These are phyloP conservation scores for Ehretia macrophylla DNA, from an alignment of 257 asterid genomes.

Conservation along the genomic window DNA sequence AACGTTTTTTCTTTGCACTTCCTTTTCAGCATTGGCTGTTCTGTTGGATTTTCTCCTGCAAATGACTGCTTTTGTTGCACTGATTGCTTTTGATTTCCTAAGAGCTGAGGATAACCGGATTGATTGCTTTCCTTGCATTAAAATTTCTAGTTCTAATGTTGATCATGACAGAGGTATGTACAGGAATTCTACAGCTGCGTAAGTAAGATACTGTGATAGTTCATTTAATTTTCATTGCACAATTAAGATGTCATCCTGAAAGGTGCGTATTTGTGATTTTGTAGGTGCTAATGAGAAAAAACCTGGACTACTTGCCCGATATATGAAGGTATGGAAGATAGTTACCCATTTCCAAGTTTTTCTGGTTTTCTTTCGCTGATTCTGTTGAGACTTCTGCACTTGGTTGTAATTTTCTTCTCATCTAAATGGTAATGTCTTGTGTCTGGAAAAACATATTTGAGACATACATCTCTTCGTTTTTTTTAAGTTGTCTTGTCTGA, in stretches of 20 bases:
- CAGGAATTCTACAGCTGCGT: not conserved
- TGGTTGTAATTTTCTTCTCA: not conserved
- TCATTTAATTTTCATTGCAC: slow-evolving; percentile 11
- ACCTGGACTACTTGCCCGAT: slow-evolving; percentile 79
- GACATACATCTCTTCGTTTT: no score
- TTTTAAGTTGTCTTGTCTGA: no score
- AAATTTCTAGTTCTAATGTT: slow-evolving; percentile 47
- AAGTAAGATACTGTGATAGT: slow-evolving; percentile 8
- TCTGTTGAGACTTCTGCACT: slow-evolving; percentile 1
- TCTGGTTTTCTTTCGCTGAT: slow-evolving; percentile 7
- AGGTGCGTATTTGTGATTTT: slow-evolving; percentile 23
- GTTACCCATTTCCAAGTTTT: slow-evolving; percentile 7
- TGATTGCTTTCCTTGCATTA: slow-evolving; percentile 90
- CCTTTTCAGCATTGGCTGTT: slow-evolving; percentile 87
- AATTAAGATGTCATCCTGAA: slow-evolving; percentile 19
- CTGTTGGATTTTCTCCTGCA: slow-evolving; percentile 96
- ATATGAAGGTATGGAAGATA: slow-evolving; percentile 75
- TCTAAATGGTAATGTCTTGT: no score
- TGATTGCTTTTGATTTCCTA: slow-evolving; percentile 88
- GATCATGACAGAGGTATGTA: slow-evolving; percentile 69
- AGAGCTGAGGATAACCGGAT: slow-evolving; percentile 90
- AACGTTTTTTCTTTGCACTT: slow-evolving; percentile 10
- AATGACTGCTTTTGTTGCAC: slow-evolving; percentile 96
- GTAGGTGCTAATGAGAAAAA: slow-evolving; percentile 66
- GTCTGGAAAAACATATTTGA: no score